Evolutionary conservation across 2,329 filamentous ascomycete genomes (phyloP), one percentile per base, ranked within the genome.

Genomic region (Calycina herbarum): DNA sequence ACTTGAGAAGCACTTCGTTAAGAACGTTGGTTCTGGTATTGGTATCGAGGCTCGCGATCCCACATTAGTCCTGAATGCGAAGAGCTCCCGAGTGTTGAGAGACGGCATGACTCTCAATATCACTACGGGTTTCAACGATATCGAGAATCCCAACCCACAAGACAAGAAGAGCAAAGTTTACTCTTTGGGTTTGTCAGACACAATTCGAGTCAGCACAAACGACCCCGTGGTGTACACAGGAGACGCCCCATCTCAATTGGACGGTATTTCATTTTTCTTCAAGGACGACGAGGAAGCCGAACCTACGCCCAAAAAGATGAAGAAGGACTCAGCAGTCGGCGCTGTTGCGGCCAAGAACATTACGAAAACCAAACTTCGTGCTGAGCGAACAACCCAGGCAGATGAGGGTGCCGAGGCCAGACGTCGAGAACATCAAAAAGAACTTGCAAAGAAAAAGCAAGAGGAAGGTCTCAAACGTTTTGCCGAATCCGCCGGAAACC

Each of bases 251-350:
- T 91, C 92, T 33, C 94, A 97, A 75, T 87, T 96, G 66, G 95
- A 98, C 74, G 93, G 93, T 3, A 94, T 94, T 48, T 97, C 94
- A 0, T 99, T 99, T 82, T 98, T 97, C 80, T 99, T 99, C 83
- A 96, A 97, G 76, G 94, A 98, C 72, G 93, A 97, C 67, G 93
- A 96, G 75, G 92, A 96, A 71, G 87, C 92, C 69, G 89, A 93
- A 77, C 91, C 92, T 38, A 86, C 91, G 10, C 91, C 92, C n/a
- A 96, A 95, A 72, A 96, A 96, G 79, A 89, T 94, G 73, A 96
- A 95, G 84, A 93, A 89, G 78, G 90, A 95, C 72, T 83, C 88
- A 0, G 87, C 90, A 56, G 90, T 95, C 8, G 93, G 92, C 65
- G 93, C 94, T 33, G 91, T 97, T 66, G 93, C 94, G 29, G 91